phyloP scores from a whole-genome alignment of 371 early-diverging fungal genomes.

The Dentiscutata heterogama region DNA sequence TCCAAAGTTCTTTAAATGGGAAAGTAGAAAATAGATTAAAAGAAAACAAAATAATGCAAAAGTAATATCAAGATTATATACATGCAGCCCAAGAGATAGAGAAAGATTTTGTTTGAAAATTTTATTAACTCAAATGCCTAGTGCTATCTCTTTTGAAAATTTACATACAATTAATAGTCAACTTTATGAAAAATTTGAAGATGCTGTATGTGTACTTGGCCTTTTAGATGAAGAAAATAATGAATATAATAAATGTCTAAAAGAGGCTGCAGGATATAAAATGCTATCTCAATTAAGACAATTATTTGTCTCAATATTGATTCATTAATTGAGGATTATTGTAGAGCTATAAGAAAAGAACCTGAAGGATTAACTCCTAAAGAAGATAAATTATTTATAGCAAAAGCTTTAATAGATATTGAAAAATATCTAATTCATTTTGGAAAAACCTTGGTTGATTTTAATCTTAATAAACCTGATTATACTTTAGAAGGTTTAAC shows the following conservation, averaged over 20 bases:
- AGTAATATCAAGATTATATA: not conserved
- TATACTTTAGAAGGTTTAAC: not conserved
- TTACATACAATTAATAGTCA: not conserved
- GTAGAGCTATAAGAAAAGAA: too few species aligned
- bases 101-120: not conserved
- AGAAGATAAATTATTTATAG: too few species aligned
- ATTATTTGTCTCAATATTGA: too few species aligned
- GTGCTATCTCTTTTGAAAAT: too few species aligned
- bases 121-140: too few species aligned
- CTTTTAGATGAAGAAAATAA: slow-evolving; percentile 34
- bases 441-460: too few species aligned
- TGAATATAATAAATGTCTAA: slow-evolving; percentile 25
- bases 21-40: not conserved
- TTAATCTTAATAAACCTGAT: not conserved
- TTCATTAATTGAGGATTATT: too few species aligned
- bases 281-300: not conserved
- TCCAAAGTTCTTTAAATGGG: not conserved
- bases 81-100: not conserved
- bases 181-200: not conserved
- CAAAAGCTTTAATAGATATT: too few species aligned
- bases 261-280: not conserved
- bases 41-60: not conserved
- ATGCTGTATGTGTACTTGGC: slow-evolving; percentile 7
- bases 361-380: too few species aligned
- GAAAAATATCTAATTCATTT: too few species aligned